Percentiles rank a stretch among this genome's conserved stretches.
Conservation (phyloP, 78 protist genomes). For the Andalucia godoyi region DNA sequence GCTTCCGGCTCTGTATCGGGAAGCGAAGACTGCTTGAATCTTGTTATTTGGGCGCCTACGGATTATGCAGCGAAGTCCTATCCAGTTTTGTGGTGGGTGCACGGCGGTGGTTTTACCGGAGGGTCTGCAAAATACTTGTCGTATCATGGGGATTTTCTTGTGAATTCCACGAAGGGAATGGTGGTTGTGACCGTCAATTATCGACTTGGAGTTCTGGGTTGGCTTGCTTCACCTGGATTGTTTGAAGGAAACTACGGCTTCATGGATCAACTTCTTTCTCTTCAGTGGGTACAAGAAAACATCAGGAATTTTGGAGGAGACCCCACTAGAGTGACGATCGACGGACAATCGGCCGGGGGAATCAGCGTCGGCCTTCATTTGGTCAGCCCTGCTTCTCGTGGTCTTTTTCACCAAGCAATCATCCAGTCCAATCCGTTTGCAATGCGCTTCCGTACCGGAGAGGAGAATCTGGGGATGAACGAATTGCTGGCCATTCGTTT, state of each 20-base stretch:
- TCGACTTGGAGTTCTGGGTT: slow-evolving; percentile 30
- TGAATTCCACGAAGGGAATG: not conserved
- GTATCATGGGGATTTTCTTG: slow-evolving; percentile 10
- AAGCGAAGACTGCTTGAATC: slow-evolving; percentile 38
- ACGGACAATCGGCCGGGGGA: slow-evolving; percentile 72
- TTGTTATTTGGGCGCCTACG: slow-evolving; percentile 35
- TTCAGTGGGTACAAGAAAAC: slow-evolving; percentile 66
- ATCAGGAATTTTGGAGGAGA: slow-evolving; percentile 75
- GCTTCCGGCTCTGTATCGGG: too few relatives aligned
- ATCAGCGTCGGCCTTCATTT: slow-evolving; percentile 34
- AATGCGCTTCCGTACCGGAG: too few relatives aligned
- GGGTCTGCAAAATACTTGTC: not conserved
- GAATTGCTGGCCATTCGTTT: not conserved
- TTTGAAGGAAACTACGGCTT: slow-evolving; percentile 54
- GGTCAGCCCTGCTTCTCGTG: not conserved
- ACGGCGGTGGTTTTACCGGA: slow-evolving; percentile 22
- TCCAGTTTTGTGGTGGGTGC: slow-evolving; percentile 28
- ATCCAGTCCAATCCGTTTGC: too few relatives aligned
- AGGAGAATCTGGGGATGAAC: not conserved
- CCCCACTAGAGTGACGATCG: slow-evolving; percentile 46
- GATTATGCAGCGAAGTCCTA: not conserved
- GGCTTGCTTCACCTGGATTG: not conserved
- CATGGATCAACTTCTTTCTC: slow-evolving; percentile 48
- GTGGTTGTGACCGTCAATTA: slow-evolving; percentile 29
- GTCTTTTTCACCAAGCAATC: not conserved